These are phyloP conservation scores for Agrostemma githago DNA, from an alignment of 148 eudicot genomes.

Conservation along the genomic window DNA sequence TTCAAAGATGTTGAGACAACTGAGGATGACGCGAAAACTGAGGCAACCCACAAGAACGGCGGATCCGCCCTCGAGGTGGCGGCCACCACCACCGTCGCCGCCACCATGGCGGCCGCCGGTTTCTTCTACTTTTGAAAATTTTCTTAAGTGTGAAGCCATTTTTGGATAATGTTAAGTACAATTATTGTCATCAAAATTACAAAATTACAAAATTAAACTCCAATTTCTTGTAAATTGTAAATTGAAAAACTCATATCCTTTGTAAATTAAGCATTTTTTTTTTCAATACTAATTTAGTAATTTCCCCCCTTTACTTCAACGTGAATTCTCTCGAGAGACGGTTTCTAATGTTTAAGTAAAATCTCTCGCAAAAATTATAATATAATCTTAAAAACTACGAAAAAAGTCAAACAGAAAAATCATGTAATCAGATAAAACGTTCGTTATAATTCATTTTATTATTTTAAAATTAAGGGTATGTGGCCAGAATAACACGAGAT, in stretches of 20 bases:
- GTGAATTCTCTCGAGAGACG: too few relatives aligned
- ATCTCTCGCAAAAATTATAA: too few relatives aligned
- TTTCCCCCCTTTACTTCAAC: too few relatives aligned
- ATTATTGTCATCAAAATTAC: not conserved
- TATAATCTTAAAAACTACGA: too few relatives aligned
- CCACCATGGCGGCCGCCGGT: not conserved
- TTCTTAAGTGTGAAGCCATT: not conserved
- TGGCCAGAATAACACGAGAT: too few relatives aligned
- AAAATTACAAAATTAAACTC: not conserved
- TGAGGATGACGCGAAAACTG: not conserved
- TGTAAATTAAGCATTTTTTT: not conserved
- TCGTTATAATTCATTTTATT: too few relatives aligned
- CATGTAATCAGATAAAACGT: too few relatives aligned
- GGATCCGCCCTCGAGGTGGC: slow-evolving; percentile 12
- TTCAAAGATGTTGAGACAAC: not conserved
- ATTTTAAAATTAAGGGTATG: too few relatives aligned
- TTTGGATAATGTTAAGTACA: not conserved
- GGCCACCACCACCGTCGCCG: not conserved
- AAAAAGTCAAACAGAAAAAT: too few relatives aligned
- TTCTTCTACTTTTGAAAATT: slow-evolving; percentile 18
- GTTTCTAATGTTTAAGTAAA: too few relatives aligned
- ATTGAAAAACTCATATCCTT: not conserved
- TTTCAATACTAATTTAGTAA: too few relatives aligned
- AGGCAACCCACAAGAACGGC: not conserved
- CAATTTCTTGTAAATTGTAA: slow-evolving; percentile 2